Evolutionary conservation across 73 alveolate species (phyloP).

Genomic region (Symbiodinium natans): DNA sequence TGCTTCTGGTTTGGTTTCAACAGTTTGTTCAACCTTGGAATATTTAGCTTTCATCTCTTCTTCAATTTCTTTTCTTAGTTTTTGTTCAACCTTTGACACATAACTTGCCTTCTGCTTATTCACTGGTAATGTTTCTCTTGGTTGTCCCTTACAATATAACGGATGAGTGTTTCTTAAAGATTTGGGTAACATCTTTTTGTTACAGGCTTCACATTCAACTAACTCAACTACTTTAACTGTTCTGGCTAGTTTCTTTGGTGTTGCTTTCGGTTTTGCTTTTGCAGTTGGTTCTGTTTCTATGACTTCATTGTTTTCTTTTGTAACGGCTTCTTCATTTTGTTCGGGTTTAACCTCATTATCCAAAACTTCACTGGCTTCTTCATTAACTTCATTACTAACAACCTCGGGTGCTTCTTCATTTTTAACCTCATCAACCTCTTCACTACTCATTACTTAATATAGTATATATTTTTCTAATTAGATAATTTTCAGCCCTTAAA

Average conservation of each 20-base stretch:
- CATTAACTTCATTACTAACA: slow-evolving; percentile 7
- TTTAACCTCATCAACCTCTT: background rate
- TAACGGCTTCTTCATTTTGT: background rate
- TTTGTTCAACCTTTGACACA: background rate
- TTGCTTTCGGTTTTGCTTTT: background rate
- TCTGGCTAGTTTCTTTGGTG: background rate
- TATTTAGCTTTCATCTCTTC: background rate
- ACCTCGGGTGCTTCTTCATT: background rate
- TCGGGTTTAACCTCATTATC: background rate
- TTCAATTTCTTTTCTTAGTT: background rate
- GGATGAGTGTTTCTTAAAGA: background rate
- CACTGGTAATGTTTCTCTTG: background rate
- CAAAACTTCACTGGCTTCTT: background rate
- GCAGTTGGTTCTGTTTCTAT: background rate
- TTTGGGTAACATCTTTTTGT: background rate
- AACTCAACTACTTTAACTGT: background rate
- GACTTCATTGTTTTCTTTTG: background rate
- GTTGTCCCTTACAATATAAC: background rate
- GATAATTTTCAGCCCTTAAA: background rate
- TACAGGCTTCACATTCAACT: background rate
- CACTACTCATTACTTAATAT: background rate
- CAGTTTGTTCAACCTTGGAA: background rate
- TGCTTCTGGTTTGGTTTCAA: background rate
- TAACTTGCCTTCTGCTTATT: background rate
- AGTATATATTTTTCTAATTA: background rate